Evolutionary conservation across 345 rosid species (phyloP).

Genomic region (Corchorus capsularis): DNA sequence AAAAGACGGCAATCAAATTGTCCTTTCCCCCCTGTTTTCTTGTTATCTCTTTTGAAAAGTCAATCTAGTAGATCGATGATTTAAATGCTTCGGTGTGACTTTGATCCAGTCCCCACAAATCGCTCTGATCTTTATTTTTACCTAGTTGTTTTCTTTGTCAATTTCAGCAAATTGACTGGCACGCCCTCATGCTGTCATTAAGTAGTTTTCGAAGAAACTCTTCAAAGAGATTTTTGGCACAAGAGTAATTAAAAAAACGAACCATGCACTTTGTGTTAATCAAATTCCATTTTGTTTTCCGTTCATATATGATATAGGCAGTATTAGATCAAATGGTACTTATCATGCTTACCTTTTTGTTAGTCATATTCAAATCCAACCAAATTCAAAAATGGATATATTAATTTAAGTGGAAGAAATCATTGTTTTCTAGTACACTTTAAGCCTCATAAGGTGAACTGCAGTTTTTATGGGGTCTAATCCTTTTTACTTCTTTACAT

Average conservation of each 20-base stretch:
- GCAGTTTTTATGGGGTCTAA: conserved; percentile 22
- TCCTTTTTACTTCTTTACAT: conserved; percentile 17
- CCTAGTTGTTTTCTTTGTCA: too few species aligned
- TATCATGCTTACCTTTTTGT: neutral
- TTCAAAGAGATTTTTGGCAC: too few species aligned
- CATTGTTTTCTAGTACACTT: neutral
- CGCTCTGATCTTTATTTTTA: too few species aligned
- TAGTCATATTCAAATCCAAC: neutral
- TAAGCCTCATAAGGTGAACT: conserved; percentile 24
- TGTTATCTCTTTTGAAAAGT: too few species aligned
- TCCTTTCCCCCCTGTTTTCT: too few species aligned
- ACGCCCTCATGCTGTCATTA: too few species aligned
- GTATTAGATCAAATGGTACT: neutral
- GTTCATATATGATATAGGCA: neutral
- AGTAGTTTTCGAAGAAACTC: too few species aligned
- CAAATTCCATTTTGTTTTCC: neutral
- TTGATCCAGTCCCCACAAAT: too few species aligned
- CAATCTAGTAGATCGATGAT: too few species aligned
- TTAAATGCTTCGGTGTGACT: too few species aligned
- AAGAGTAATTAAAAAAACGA: neutral
- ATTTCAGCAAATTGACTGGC: too few species aligned
- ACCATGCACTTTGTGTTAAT: neutral
- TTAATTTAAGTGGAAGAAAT: neutral
- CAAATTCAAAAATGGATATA: neutral
- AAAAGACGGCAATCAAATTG: too few species aligned